phyloP scores from a whole-genome alignment of 805 yeast genomes.

The Isabelozyma gotoi region DNA sequence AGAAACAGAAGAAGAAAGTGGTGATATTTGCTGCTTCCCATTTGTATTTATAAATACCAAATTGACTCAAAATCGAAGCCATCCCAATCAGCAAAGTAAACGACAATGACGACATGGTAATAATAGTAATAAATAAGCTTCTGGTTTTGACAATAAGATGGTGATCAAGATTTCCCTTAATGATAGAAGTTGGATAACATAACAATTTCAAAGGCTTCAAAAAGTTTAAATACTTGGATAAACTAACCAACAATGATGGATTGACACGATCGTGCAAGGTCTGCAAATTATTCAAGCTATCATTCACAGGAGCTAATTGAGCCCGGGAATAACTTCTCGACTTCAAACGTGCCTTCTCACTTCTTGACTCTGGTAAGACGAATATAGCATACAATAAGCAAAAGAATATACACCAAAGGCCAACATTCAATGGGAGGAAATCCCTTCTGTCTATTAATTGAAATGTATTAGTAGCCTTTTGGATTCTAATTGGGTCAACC shows the following conservation, averaged over 20 bases:
- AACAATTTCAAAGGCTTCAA: conserved; percentile 48
- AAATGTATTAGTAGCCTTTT: not conserved
- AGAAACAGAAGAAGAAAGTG: conserved; percentile 34
- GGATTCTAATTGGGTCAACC: not conserved
- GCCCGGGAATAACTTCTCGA: conserved; percentile 19
- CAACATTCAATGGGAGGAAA: conserved; percentile 22
- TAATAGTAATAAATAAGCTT: conserved; percentile 41
- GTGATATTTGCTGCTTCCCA: conserved; percentile 58
- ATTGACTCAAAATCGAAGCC: conserved; percentile 45
- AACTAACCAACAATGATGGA: not conserved
- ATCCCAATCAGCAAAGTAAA: conserved; percentile 23
- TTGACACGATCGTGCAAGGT: not conserved
- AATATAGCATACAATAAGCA: conserved; percentile 20
- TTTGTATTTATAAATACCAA: conserved; percentile 47
- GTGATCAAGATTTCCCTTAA: not conserved
- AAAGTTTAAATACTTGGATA: conserved; percentile 9
- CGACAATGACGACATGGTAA: conserved; percentile 28
- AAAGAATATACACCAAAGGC: conserved; percentile 30
- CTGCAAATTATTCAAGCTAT: not conserved
- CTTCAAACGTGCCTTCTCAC: conserved; percentile 45
- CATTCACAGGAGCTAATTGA: not conserved
- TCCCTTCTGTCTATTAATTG: conserved; percentile 12
- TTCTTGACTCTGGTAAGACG: conserved; percentile 60
- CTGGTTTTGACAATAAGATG: conserved; percentile 5
- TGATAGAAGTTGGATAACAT: conserved; percentile 41